Evolutionary conservation across 352 stramenopile species (phyloP), one percentile per base, ranked within the genome.

Genomic region (Globisporangium parvum): DNA sequence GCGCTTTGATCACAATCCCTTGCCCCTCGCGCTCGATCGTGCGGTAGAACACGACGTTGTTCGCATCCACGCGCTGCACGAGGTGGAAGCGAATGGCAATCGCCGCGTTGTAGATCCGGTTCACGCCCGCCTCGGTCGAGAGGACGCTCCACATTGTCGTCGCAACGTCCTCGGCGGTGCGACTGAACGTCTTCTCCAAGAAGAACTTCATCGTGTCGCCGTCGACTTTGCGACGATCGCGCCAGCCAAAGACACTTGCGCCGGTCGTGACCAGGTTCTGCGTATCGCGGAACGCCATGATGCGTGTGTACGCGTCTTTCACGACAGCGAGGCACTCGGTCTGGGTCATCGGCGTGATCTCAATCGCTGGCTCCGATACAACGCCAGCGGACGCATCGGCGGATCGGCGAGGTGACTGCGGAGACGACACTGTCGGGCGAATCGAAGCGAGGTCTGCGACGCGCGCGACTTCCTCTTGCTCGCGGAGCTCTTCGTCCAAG

Each of bases 31-130:
- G 68, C 51, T 84, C 65, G 57, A 88, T 85, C 11, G 75, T 83
- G 21, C 78, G 75, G 58, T 85, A 85, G 50, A 85, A 87, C 28
- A 87, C 52, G 41, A 85, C 67, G 51, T 88, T 87, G 47, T 71
- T 52, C 17, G 71, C 70, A 31, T 85, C 69, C 44, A 87, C 71
- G 28, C 62, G 65, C 55, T 87, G 78, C 18, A 87, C 67, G 14
- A 77, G 59, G 41, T 80, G 68, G 53, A 87, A 87, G 9, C 63
- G 60, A 53, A 78, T 78, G 4, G 62, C 59, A 4, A 85, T 54
- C 14, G 71, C 67, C n/a, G 78, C 84, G 14, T 66, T 71, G 60
- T 88, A 88, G 51, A 88, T 73, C 12, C 72, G 73, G 47, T 85
- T 85, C 37, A 80, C 66, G 28, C 70, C 75, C 2, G 63, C 51